Evolutionary conservation across 139 green algal genomes (phyloP).

Genomic region (Chlorella sp.): DNA sequence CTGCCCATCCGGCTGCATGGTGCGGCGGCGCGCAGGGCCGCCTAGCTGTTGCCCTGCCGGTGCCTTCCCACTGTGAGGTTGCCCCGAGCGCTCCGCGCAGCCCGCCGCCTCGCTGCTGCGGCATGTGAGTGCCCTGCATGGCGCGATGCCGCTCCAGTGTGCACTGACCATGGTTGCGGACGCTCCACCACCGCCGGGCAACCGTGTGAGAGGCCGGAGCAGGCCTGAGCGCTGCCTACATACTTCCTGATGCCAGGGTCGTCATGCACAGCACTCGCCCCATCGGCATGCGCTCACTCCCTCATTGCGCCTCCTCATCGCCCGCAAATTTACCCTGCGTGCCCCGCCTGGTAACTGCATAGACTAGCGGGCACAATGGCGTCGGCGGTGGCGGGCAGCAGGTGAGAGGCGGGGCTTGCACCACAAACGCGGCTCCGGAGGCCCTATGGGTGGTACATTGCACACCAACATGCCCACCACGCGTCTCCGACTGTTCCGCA

Average conservation of each 20-base stretch:
- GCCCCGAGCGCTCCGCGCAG: too few species aligned
- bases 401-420: background rate
- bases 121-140: background rate
- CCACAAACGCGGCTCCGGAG: background rate
- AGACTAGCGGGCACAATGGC: conserved; percentile 4
- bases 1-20: background rate
- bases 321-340: background rate
- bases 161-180: conserved; percentile 1
- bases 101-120: too few species aligned
- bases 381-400: background rate
- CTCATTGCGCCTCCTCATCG: too few species aligned
- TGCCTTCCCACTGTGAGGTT: too few species aligned
- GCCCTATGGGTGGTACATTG: background rate
- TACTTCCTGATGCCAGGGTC: too few species aligned
- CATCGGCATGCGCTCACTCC: too few species aligned
- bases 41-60: too few species aligned
- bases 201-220: conserved; percentile 2
- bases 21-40: background rate
- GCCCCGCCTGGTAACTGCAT: background rate
- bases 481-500: background rate
- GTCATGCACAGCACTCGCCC: too few species aligned
- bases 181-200: background rate
- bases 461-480: background rate
- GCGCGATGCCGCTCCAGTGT: background rate
- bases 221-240: background rate